Conservation (phyloP, 345 rosid genomes). For the Gossypium raimondii region DNA sequence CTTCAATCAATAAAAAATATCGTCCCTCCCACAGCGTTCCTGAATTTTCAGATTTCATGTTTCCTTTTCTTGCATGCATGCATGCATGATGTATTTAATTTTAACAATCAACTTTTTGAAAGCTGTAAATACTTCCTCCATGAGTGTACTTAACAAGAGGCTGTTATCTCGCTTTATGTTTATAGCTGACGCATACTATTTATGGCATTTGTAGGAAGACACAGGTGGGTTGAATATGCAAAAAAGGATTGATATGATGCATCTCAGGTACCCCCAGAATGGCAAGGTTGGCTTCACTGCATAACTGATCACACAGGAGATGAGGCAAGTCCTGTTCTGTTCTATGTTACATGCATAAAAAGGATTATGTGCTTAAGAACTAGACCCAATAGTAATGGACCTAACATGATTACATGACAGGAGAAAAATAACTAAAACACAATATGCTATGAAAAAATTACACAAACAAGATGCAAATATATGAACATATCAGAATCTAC, state of each 20-base stretch:
- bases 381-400: too few relatives aligned
- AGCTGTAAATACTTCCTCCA: neutral
- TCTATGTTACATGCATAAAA: neutral
- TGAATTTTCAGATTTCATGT: neutral
- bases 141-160: constrained; percentile 6
- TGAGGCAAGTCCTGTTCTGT: constrained; percentile 44
- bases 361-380: neutral
- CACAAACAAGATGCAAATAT: too few relatives aligned
- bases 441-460: too few relatives aligned
- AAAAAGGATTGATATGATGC: constrained; percentile 83
- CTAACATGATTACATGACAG: too few relatives aligned
- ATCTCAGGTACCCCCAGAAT: constrained; percentile 96
- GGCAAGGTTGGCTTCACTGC: constrained; percentile 98
- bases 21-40: neutral
- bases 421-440: too few relatives aligned
- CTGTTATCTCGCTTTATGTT: neutral
- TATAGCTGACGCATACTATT: neutral
- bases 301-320: constrained; percentile 96
- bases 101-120: neutral
- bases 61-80: neutral
- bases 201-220: constrained; percentile 56
- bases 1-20: neutral
- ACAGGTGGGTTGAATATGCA: constrained; percentile 94
- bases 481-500: too few relatives aligned
- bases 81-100: constrained; percentile 1